phyloP scores from a whole-genome alignment of 345 rosid species.

The Noccaea caerulescens region DNA sequence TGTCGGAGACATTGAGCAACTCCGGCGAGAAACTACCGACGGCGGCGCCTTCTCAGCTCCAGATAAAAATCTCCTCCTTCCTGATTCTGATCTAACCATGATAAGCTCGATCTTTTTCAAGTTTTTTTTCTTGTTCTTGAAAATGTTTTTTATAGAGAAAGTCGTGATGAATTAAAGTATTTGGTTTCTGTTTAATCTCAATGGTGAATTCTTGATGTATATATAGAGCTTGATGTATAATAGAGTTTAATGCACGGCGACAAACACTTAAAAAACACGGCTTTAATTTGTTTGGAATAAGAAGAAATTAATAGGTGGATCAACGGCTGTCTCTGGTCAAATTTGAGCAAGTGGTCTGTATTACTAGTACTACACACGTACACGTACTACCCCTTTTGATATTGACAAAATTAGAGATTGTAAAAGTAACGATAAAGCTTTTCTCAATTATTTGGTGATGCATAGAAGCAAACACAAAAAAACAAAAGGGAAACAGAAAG shows the following conservation, averaged over 20 bases:
- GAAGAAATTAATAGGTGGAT: slow-evolving; percentile 6
- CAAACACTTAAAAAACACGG: slow-evolving; percentile 34
- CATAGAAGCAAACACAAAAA: slow-evolving; percentile 3
- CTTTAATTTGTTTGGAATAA: slow-evolving; percentile 26
- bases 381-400: slow-evolving; percentile 11
- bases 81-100: slow-evolving; percentile 44
- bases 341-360: slow-evolving; percentile 30
- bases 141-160: slow-evolving; percentile 20
- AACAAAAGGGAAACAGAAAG: background rate
- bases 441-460: slow-evolving; percentile 29
- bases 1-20: slow-evolving; percentile 45
- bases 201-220: slow-evolving; percentile 23
- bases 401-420: slow-evolving; percentile 27
- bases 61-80: slow-evolving; percentile 20
- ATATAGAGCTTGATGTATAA: slow-evolving; percentile 21
- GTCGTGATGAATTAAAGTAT: slow-evolving; percentile 15
- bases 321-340: slow-evolving; percentile 35
- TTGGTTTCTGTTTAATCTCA: slow-evolving; percentile 17
- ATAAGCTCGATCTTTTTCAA: background rate
- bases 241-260: background rate
- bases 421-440: slow-evolving; percentile 21
- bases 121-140: slow-evolving; percentile 25
- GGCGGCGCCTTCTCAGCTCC: slow-evolving; percentile 49
- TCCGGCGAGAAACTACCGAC: slow-evolving; percentile 41
- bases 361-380: slow-evolving; percentile 38